A percentile compares a stretch with the other conserved stretches of the same genome.
phyloP scores from a whole-genome alignment of 352 stramenopile genomes.

The Blastocystis sp. region DNA sequence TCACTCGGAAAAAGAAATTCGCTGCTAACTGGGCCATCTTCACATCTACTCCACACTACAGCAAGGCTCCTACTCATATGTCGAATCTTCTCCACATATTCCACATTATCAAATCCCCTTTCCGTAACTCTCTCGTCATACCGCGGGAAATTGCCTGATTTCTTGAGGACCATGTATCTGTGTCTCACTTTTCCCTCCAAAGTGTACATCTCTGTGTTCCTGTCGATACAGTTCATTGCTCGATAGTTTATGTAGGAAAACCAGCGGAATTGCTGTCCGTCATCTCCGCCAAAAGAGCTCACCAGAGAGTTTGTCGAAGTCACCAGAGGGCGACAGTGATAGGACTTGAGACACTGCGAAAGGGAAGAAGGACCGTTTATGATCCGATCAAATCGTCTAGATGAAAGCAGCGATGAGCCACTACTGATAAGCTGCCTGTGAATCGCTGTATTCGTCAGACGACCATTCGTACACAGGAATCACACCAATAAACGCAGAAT shows the following conservation, averaged over 20 bases:
- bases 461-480: conserved; percentile 46
- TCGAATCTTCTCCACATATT: conserved; percentile 34
- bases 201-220: neutral
- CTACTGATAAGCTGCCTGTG: neutral
- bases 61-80: neutral
- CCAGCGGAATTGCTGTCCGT: conserved; percentile 24
- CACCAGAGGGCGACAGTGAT: conserved; percentile 10
- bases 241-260: conserved; percentile 52
- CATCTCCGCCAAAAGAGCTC: neutral
- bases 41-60: conserved; percentile 9
- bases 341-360: neutral
- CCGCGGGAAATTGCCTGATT: neutral
- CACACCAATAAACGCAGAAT: conserved; percentile 21
- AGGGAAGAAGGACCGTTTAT: neutral
- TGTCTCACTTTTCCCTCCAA: neutral
- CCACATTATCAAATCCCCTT: conserved; percentile 29
- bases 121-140: conserved; percentile 38
- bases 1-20: conserved; percentile 50
- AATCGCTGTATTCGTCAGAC: neutral
- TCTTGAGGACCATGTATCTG: conserved; percentile 30
- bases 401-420: neutral
- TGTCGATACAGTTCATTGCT: conserved; percentile 19
- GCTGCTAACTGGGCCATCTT: neutral
- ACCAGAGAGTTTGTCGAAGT: conserved; percentile 32
- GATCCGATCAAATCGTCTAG: neutral